Evolutionary conservation across 345 rosid species (phyloP), one percentile per base, ranked within the genome.

Genomic region (Pistacia integerrima): DNA sequence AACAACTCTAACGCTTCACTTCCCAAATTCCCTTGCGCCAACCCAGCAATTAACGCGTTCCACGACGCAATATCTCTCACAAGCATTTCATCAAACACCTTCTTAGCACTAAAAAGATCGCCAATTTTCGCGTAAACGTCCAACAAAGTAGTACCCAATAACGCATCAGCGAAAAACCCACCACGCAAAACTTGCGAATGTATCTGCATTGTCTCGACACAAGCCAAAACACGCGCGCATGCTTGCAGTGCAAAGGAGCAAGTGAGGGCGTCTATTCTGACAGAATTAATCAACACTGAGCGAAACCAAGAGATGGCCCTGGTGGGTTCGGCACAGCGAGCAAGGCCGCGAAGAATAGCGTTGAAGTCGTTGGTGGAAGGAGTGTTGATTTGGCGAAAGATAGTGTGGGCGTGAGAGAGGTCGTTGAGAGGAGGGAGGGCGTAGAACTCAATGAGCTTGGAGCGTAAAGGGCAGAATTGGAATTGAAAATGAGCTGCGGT

Each of bases 291-390:
- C 60, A 85, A 71, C 91, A 89, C 81, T 60, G 84, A 58, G 67
- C 83, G 85, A 78, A 78, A 94, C 94, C 94, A 93, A 1, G 80
- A 36, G 79, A 93, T 78, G 20, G 95, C 90, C 33, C 75, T 62
- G 1, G 80, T 30, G 3, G 98, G 98, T 30, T 81, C 56, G 12
- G 91, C 85, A 61, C 88, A 82, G 13, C 67, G 70, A 79, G 89
- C 84, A 79, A 86, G 80, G 78, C 98, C 97, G 1, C 98, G 94
- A 80, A 94, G 84, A 85, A 94, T 79, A 30, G 98, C 97, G 74
- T 93, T 94, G 85, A 89, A 91, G 74, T 94, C 98, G 79, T 90
- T 93, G 69, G 97, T 89, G 69, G 90, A 75, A 66, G 98, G 98
- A 51, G 10, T 67, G 46, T 64, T 80, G 79, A 87, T 84, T 72